These are phyloP conservation scores for Microsporum canis DNA, from an alignment of 2,329 filamentous ascomycete genomes.

Conservation along the genomic window DNA sequence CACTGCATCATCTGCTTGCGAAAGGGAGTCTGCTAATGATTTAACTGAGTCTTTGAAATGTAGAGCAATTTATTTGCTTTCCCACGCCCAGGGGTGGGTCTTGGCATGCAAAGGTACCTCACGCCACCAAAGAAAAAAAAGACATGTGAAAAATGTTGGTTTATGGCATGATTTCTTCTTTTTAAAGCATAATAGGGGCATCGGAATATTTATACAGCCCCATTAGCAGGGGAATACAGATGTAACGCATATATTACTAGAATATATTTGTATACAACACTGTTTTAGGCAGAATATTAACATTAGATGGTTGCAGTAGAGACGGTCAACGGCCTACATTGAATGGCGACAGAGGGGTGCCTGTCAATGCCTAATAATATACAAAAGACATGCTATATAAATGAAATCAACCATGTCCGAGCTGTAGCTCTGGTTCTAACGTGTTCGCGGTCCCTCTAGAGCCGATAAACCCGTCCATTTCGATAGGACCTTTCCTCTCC, in stretches of 20 bases:
- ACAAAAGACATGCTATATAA: not conserved
- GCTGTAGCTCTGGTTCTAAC: not conserved
- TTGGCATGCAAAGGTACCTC: not conserved
- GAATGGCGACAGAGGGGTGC: not conserved
- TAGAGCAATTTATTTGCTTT: not conserved
- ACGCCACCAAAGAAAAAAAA: not conserved
- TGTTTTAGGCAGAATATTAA: not conserved
- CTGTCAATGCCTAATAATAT: not conserved
- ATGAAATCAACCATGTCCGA: not conserved
- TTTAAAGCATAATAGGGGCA: not conserved
- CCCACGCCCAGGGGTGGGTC: not conserved
- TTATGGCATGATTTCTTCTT: not conserved
- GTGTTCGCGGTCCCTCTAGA: not conserved
- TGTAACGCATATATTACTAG: not conserved
- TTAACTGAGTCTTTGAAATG: not conserved
- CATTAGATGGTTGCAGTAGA: not conserved
- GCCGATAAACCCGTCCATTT: not conserved
- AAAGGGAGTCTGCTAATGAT: not conserved
- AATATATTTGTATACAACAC: not conserved
- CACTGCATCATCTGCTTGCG: not conserved
- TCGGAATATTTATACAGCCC: not conserved
- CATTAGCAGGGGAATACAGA: not conserved
- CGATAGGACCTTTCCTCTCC: not conserved
- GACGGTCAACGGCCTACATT: not conserved
- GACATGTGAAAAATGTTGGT: not conserved